Percentiles rank a stretch among this genome's conserved stretches.
Conservation (phyloP, 192 early-diverging fungal species). For the Entomortierella chlamydospora region DNA sequence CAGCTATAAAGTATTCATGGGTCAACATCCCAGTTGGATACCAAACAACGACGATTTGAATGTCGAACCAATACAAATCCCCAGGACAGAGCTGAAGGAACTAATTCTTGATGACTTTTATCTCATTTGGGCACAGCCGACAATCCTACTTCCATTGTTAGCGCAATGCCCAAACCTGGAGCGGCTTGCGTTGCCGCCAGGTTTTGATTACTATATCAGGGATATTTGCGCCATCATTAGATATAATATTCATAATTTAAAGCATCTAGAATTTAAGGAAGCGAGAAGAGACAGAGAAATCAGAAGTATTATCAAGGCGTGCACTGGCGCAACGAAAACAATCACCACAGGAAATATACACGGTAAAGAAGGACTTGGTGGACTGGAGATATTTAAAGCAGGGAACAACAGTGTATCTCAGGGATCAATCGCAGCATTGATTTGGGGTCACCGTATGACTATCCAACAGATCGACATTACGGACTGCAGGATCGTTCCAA, state of each 20-base stretch:
- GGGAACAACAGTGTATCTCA: background rate
- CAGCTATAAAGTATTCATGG: background rate
- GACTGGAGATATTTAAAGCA: background rate
- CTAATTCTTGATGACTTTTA: background rate
- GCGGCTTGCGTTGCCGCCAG: background rate
- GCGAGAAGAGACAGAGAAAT: background rate
- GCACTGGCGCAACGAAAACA: background rate
- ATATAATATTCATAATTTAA: background rate
- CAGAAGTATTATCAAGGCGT: background rate
- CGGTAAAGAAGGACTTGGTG: background rate
- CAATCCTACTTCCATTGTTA: background rate
- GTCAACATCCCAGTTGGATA: background rate
- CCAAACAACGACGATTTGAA: background rate
- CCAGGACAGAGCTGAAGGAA: background rate
- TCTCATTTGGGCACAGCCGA: background rate
- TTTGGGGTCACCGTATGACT: background rate
- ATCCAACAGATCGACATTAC: background rate
- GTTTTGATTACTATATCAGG: background rate
- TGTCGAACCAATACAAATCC: background rate
- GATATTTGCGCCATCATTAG: background rate
- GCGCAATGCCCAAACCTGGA: background rate
- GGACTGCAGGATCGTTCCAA: background rate
- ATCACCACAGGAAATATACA: background rate
- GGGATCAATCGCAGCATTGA: background rate
- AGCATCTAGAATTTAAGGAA: background rate